Percentiles rank a stretch among this genome's conserved stretches.
Evolutionary conservation across 2,329 filamentous ascomycete species (phyloP).

Genomic region (Aureobasidium namibiae): DNA sequence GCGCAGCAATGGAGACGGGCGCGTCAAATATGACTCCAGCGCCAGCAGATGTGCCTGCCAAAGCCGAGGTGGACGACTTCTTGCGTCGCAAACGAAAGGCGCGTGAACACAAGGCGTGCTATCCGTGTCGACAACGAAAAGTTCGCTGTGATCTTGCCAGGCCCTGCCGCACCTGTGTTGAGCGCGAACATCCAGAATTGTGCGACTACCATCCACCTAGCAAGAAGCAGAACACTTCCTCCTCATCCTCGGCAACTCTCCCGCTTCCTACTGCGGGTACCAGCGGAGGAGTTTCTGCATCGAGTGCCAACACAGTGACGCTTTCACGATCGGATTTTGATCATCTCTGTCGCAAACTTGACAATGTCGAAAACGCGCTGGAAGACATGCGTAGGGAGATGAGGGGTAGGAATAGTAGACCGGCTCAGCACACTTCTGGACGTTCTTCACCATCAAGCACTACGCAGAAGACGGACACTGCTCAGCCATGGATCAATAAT

Average conservation of each 20-base stretch:
- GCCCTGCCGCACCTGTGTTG: constrained; percentile 44
- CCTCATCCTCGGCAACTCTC: background rate
- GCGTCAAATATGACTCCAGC: constrained; percentile 2
- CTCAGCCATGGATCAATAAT: constrained; percentile 9
- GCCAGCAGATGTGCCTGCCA: constrained; percentile 23
- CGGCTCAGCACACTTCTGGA: constrained; percentile 10
- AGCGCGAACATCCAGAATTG: constrained; percentile 43
- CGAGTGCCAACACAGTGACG: constrained; percentile 19
- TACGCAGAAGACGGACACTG: constrained; percentile 1
- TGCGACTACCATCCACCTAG: constrained; percentile 34
- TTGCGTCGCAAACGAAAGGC: constrained; percentile 43
- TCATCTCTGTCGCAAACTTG: constrained; percentile 39
- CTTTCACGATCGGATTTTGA: constrained; percentile 36
- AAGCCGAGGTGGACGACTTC: constrained; percentile 42
- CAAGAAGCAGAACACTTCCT: constrained; percentile 25
- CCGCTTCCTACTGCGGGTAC: background rate
- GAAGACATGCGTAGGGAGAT: constrained; percentile 33
- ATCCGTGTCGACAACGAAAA: constrained; percentile 39
- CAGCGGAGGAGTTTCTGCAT: constrained; percentile 8
- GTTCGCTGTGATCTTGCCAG: constrained; percentile 39
- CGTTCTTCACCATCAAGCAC: constrained; percentile 14
- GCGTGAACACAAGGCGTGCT: constrained; percentile 45
- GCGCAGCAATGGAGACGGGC: constrained; percentile 13
- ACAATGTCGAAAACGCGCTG: constrained; percentile 39
- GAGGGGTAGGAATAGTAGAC: constrained; percentile 14